Base-by-base conservation (phyloP, 345 rosid species). In the Syzygium aqueum region DNA sequence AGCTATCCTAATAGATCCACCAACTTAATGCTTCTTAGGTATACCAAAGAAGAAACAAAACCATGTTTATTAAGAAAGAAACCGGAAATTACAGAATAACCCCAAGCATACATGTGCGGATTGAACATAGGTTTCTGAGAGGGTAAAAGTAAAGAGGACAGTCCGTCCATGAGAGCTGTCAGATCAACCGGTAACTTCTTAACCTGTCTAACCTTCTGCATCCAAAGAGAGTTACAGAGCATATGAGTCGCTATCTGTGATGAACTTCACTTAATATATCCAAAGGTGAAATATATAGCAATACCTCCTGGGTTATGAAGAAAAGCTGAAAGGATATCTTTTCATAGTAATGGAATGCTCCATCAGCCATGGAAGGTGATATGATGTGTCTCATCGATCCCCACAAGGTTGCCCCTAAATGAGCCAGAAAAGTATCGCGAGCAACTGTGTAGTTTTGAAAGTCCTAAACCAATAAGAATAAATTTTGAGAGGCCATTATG, bases 341-440 rank as follows among this genome's bases (percentile, higher is more conserved):
- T 91, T 96, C 99, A 89, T 97, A 97, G 90, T 94, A 93, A 90
- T 97, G 99, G 92, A 95, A 97, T 90, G 98, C 96, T 88, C 99
- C 99, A 90, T 96, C 99, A 89, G 98, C 95, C 90, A 96, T 91
- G 85, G 99, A 98, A 78, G 99, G 99, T 78, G 99, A 95, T 88
- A 95, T 85, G 86, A 98, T 88, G 85, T 98, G 99, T 91, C 97
- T 95, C 97, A 98, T 91, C 51, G 99, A 94, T 53, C 99, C 99
- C 99, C 98, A 95, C 51, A 98, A 92, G 40, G 95, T 94, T 56
- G 99, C 95, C 88, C 99, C 99, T 91, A 98, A 91, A 91, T 98
- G 99, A 59, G 99, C 95, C 85, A 98, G 98, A 93, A 98, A 96
- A 65, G 96, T 90, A 94, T 98, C 99, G 50, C 97, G 97, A 86